Evolutionary conservation across 1,284 basidiomycete genomes (phyloP).

Genomic region (Ceratorhiza oryzae-sativae): DNA sequence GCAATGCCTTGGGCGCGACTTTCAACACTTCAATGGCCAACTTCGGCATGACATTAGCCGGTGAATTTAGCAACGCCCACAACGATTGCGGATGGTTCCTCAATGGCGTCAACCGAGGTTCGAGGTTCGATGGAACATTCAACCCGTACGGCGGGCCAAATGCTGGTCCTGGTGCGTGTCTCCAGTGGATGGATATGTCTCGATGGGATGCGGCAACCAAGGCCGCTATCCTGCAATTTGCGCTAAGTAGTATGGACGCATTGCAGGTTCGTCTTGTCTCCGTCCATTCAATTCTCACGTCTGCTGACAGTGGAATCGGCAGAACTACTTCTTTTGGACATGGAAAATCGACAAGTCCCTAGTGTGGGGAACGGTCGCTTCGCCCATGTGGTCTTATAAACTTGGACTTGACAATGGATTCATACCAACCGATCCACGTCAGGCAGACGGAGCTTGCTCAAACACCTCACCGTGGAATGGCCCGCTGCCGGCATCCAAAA

Average conservation of each 20-base stretch:
- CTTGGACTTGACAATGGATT: conserved; percentile 85
- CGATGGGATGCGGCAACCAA: conserved; percentile 69
- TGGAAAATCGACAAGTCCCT: conserved; percentile 83
- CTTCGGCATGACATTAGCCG: conserved; percentile 80
- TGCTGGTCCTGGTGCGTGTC: conserved; percentile 60
- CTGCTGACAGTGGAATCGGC: conserved; percentile 2
- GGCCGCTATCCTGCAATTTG: conserved; percentile 67
- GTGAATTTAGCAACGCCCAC: conserved; percentile 82
- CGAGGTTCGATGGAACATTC: conserved; percentile 54
- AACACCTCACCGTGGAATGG: conserved; percentile 53
- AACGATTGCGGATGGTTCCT: conserved; percentile 76
- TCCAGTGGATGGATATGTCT: conserved; percentile 74
- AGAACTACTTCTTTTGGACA: conserved; percentile 97
- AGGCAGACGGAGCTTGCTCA: conserved; percentile 71
- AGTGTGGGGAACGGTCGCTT: conserved; percentile 57
- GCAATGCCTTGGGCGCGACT: conserved; percentile 63
- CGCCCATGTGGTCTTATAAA: conserved; percentile 89
- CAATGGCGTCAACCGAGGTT: conserved; percentile 63
- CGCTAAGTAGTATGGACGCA: conserved; percentile 64
- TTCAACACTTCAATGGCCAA: conserved; percentile 61
- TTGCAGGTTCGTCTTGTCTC: conserved; percentile 48
- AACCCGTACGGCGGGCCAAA: conserved; percentile 44
- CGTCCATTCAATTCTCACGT: too few relatives aligned
- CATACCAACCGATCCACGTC: conserved; percentile 85
- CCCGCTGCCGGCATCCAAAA: conserved; percentile 66